These are phyloP conservation scores for Backusella circina DNA, from an alignment of 192 early-diverging fungal species.

Conservation along the genomic window DNA sequence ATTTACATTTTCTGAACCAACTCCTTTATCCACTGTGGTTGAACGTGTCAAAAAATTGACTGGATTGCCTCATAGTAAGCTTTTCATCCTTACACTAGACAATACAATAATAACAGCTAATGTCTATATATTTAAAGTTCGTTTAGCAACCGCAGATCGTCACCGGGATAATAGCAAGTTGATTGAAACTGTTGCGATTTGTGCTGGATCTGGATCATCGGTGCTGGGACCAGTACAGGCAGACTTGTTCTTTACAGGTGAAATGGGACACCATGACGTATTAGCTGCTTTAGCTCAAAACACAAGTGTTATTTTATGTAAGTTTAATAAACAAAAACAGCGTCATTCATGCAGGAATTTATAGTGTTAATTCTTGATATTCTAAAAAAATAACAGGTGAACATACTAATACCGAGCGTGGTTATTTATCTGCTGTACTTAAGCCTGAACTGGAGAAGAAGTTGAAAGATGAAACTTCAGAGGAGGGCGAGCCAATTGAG, in stretches of 20 bases:
- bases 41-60: slow-evolving; percentile 61
- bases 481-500: slow-evolving; percentile 44
- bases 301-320: slow-evolving; percentile 80
- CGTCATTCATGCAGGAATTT: background rate
- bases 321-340: slow-evolving; percentile 8
- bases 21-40: slow-evolving; percentile 49
- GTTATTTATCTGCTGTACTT: slow-evolving; percentile 67
- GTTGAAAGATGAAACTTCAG: slow-evolving; percentile 32
- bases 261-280: slow-evolving; percentile 94
- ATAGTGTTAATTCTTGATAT: slow-evolving; percentile 1
- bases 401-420: slow-evolving; percentile 91
- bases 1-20: slow-evolving; percentile 53
- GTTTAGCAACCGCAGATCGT: slow-evolving; percentile 63
- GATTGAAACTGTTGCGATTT: slow-evolving; percentile 82
- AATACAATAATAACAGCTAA: too few relatives aligned
- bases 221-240: slow-evolving; percentile 56
- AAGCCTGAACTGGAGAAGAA: slow-evolving; percentile 56
- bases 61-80: slow-evolving; percentile 60
- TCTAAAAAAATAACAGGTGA: slow-evolving; percentile 50
- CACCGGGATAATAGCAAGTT: slow-evolving; percentile 37
- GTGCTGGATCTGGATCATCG: slow-evolving; percentile 84
- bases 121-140: slow-evolving; percentile 40
- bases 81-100: too few relatives aligned
- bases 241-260: slow-evolving; percentile 89
- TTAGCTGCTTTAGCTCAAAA: slow-evolving; percentile 74